These are phyloP conservation scores for Neoascochyta sp. DNA, from an alignment of 2,329 filamentous ascomycete genomes.

Conservation along the genomic window DNA sequence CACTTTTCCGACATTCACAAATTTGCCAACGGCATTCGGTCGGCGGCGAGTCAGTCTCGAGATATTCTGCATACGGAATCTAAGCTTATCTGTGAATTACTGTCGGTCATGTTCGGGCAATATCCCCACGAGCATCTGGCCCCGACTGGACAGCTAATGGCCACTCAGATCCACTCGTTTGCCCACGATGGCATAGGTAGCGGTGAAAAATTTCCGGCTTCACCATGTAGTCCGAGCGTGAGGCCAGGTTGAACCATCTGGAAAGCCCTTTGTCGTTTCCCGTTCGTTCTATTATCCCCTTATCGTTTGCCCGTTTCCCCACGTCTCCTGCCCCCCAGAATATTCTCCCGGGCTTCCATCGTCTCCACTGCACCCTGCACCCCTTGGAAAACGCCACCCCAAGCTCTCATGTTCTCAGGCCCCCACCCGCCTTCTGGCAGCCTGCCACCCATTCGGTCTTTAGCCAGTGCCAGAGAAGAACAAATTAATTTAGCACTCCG, in stretches of 20 bases:
- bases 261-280: conserved; percentile 9
- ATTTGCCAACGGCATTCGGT: not conserved
- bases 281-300: too few species aligned
- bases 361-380: too few species aligned
- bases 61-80: not conserved
- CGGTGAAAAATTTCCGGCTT: conserved; percentile 30
- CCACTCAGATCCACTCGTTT: conserved; percentile 10
- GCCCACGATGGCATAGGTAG: conserved; percentile 24
- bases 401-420: conserved; percentile 9
- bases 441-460: conserved; percentile 24
- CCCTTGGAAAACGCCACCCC: too few species aligned
- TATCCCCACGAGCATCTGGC: not conserved
- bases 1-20: conserved; percentile 1
- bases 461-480: conserved; percentile 19
- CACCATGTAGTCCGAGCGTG: conserved; percentile 24
- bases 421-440: conserved; percentile 34
- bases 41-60: not conserved
- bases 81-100: not conserved
- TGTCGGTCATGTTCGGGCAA: not conserved
- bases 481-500: conserved; percentile 22
- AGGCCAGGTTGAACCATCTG: conserved; percentile 24
- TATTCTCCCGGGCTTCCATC: too few species aligned
- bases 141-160: not conserved
- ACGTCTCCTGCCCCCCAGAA: conserved; percentile 13
- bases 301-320: conserved; percentile 13